Percentiles rank a stretch among this genome's conserved stretches.
Conservation (phyloP, 1,139 yeast species). For the Zygosaccharomyces sapae region DNA sequence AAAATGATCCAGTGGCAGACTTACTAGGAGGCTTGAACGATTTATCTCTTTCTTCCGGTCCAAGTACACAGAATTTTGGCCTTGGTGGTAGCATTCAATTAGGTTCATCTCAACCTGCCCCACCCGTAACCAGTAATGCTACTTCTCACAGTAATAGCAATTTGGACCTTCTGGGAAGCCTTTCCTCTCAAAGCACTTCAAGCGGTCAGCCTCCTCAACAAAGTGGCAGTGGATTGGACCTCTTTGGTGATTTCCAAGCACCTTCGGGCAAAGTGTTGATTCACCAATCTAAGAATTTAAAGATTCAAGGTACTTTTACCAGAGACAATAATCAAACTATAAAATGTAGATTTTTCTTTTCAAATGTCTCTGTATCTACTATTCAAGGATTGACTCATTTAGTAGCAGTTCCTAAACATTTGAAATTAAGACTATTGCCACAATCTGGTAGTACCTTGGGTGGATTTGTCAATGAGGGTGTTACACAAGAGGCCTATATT, state of each 20-base stretch:
- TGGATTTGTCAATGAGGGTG: conserved; percentile 50
- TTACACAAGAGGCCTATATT: conserved; percentile 42
- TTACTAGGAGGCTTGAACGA: conserved; percentile 55
- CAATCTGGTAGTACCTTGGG: conserved; percentile 58
- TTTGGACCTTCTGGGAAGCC: conserved; percentile 36
- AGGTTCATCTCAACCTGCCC: conserved; percentile 34
- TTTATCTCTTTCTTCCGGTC: conserved; percentile 45
- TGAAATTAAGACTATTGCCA: conserved; percentile 61
- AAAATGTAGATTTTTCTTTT: conserved; percentile 45
- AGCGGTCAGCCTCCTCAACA: conserved; percentile 7
- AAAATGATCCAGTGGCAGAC: conserved; percentile 23
- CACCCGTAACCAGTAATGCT: conserved; percentile 19
- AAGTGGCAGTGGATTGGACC: conserved; percentile 34
- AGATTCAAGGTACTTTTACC: conserved; percentile 49
- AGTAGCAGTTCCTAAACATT: conserved; percentile 77
- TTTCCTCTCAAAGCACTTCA: conserved; percentile 19
- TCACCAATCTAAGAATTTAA: conserved; percentile 47
- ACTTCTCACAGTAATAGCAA: conserved; percentile 15
- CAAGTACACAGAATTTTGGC: conserved; percentile 34
- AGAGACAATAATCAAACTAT: conserved; percentile 40
- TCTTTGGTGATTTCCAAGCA: conserved; percentile 46
- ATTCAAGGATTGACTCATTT: conserved; percentile 58
- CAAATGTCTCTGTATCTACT: conserved; percentile 46
- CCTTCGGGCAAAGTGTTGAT: conserved; percentile 39
- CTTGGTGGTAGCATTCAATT: conserved; percentile 43